A percentile compares a stretch with the other conserved stretches of the same genome.
These are phyloP conservation scores for Passalora sequoiae DNA, from an alignment of 2,329 filamentous ascomycete species.

Conservation along the genomic window DNA sequence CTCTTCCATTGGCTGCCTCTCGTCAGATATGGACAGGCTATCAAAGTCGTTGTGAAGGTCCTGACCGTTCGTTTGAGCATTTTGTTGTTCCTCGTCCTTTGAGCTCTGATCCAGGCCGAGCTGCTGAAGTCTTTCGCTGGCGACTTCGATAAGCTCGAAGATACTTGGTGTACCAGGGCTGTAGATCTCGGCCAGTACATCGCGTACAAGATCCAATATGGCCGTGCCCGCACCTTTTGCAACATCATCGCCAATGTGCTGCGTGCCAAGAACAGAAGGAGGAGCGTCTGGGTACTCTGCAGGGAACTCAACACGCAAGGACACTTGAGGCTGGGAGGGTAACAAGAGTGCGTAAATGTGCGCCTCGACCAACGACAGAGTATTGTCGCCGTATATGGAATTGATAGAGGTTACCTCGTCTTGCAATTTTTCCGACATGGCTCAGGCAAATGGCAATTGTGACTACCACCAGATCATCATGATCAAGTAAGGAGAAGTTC, in stretches of 20 bases:
- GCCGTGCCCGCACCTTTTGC: constrained; percentile 65
- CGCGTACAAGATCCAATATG: constrained; percentile 63
- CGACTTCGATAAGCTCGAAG: constrained; percentile 77
- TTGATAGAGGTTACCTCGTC: constrained; percentile 80
- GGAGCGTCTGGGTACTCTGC: constrained; percentile 67
- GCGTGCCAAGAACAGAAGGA: constrained; percentile 69
- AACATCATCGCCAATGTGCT: constrained; percentile 65
- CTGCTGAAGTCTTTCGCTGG: constrained; percentile 32
- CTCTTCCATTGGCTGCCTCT: constrained; percentile 31
- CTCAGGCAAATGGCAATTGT: not conserved
- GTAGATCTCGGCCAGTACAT: constrained; percentile 64
- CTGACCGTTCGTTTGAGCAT: constrained; percentile 31
- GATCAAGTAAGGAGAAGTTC: too few relatives aligned
- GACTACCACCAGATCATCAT: too few relatives aligned
- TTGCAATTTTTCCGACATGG: constrained; percentile 45
- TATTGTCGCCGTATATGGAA: constrained; percentile 72
- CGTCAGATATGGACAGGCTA: constrained; percentile 27
- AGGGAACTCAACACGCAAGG: constrained; percentile 62
- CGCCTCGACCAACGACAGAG: constrained; percentile 40
- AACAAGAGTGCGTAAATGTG: constrained; percentile 60
- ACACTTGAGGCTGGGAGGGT: constrained; percentile 55
- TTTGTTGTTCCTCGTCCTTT: constrained; percentile 27
- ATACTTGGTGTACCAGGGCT: constrained; percentile 73
- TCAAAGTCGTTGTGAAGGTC: constrained; percentile 7
- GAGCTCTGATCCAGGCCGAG: constrained; percentile 25